These are phyloP conservation scores for Fusarium tanahbumbuense DNA, from an alignment of 2,329 filamentous ascomycete genomes.

Conservation along the genomic window DNA sequence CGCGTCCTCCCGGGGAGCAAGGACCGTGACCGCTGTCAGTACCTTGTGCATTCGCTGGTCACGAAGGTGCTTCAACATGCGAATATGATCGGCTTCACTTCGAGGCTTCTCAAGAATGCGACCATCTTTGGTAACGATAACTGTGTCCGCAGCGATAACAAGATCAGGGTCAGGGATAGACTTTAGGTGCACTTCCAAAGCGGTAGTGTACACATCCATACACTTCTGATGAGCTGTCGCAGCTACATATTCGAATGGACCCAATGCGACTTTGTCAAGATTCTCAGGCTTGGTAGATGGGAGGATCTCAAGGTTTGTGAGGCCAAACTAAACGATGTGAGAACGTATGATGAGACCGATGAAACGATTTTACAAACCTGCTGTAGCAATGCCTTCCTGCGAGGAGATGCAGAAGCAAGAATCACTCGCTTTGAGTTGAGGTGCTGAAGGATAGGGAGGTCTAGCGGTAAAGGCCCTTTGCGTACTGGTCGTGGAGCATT, in stretches of 20 bases:
- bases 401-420: slow-evolving; percentile 88
- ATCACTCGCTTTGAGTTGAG: slow-evolving; percentile 85
- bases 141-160: slow-evolving; percentile 90
- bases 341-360: neutral
- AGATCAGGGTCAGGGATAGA: slow-evolving; percentile 77
- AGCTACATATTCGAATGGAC: slow-evolving; percentile 90
- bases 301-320: slow-evolving; percentile 83
- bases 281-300: slow-evolving; percentile 88
- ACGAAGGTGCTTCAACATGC: slow-evolving; percentile 84
- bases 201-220: slow-evolving; percentile 72
- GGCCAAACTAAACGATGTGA: slow-evolving; percentile 70
- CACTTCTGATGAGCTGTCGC: slow-evolving; percentile 88
- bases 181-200: slow-evolving; percentile 57
- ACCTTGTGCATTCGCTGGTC: slow-evolving; percentile 84
- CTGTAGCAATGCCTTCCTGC: slow-evolving; percentile 82
- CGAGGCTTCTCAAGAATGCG: slow-evolving; percentile 91
- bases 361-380: slow-evolving; percentile 60
- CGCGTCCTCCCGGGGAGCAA: slow-evolving; percentile 84
- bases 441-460: slow-evolving; percentile 81
- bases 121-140: slow-evolving; percentile 82
- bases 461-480: slow-evolving; percentile 73
- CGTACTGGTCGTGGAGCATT: slow-evolving; percentile 49
- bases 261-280: slow-evolving; percentile 78
- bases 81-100: slow-evolving; percentile 81
- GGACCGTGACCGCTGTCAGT: slow-evolving; percentile 84